phyloP scores from a whole-genome alignment of 495 filamentous ascomycete species.

The Podospora pseudopauciseta region DNA sequence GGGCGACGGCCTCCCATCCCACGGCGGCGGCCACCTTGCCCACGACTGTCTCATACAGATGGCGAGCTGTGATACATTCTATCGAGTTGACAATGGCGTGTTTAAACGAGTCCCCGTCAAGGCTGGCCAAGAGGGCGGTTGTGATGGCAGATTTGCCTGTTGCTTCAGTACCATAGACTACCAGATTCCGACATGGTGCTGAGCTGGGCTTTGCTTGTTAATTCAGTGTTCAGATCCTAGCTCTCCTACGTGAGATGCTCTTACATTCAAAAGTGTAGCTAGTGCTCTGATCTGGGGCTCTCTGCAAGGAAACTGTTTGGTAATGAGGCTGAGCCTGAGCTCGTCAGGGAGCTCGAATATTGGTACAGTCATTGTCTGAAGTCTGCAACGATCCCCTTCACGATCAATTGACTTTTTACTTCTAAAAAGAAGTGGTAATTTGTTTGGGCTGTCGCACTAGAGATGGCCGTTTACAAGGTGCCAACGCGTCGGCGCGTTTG shows the following conservation, averaged over 20 bases:
- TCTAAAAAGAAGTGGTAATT: neutral
- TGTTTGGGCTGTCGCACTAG: neutral
- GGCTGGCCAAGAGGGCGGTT: conserved; percentile 51
- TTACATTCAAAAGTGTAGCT: conserved; percentile 58
- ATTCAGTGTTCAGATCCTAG: neutral
- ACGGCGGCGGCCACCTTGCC: conserved; percentile 53
- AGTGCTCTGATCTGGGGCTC: conserved; percentile 61
- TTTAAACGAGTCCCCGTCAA: conserved; percentile 35
- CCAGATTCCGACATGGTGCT: conserved; percentile 55
- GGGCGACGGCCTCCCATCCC: conserved; percentile 37
- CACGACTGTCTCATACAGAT: conserved; percentile 71
- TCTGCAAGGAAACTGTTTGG: conserved; percentile 54
- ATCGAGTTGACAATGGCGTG: conserved; percentile 71
- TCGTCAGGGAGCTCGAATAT: conserved; percentile 51
- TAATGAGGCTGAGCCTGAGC: conserved; percentile 50
- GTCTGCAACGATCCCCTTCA: neutral
- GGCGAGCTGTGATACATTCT: conserved; percentile 87
- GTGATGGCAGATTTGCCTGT: conserved; percentile 83
- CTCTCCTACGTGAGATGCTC: conserved; percentile 19
- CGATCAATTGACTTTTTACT: neutral
- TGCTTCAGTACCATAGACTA: conserved; percentile 83
- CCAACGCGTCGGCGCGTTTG: neutral
- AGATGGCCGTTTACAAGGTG: neutral
- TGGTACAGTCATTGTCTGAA: conserved; percentile 21
- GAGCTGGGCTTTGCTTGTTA: conserved; percentile 36